Evolutionary conservation across 805 yeast genomes (phyloP).

Genomic region (Pichia occidentalis): DNA sequence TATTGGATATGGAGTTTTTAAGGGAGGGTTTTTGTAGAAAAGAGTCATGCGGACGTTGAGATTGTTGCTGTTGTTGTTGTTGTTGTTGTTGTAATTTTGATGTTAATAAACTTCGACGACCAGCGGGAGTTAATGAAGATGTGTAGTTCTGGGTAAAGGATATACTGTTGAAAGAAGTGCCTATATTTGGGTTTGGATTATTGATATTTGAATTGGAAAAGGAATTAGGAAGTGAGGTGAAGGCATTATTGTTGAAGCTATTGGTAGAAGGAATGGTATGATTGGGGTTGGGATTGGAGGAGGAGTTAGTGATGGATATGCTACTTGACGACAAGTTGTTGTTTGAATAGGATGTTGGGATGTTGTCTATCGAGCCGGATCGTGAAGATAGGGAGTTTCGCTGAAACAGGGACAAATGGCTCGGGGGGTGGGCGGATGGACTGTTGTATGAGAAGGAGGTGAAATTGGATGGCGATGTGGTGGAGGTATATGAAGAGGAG

Average conservation of each 20-base stretch:
- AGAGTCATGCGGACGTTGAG: constrained; percentile 7
- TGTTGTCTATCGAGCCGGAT: constrained; percentile 22
- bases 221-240: too few relatives aligned
- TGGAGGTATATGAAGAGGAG: constrained; percentile 21
- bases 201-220: too few relatives aligned
- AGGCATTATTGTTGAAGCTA: too few relatives aligned
- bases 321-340: too few relatives aligned
- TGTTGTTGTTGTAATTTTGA: constrained; percentile 24
- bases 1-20: too few relatives aligned
- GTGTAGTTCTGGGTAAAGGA: constrained; percentile 7
- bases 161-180: constrained; percentile 2
- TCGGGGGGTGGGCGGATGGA: constrained; percentile 21
- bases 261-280: too few relatives aligned
- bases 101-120: constrained; percentile 27
- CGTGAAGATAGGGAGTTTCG: constrained; percentile 24
- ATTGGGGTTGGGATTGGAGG: background rate
- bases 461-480: constrained; percentile 25
- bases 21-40: constrained; percentile 9
- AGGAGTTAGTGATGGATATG: too few relatives aligned
- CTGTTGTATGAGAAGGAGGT: constrained; percentile 26
- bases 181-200: background rate
- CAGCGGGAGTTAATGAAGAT: constrained; percentile 20
- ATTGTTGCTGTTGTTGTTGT: constrained; percentile 14
- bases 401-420: constrained; percentile 20
- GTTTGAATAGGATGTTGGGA: constrained; percentile 2